Evolutionary conservation across 192 early-diverging fungal species (phyloP).

Genomic region (Chytriomyces confervae): DNA sequence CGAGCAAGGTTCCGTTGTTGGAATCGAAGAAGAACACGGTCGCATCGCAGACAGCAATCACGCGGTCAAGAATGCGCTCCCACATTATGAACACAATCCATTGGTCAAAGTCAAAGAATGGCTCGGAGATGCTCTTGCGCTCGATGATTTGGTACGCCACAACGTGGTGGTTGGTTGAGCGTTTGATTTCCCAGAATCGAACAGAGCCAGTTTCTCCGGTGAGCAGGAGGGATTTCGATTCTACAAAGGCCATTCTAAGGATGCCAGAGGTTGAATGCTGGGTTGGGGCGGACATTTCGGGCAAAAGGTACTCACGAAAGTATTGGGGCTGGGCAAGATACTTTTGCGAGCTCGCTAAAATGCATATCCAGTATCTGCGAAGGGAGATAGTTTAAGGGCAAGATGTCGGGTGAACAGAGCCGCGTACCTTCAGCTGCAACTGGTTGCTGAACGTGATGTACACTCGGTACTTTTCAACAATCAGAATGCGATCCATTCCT

Average conservation of each 20-base stretch:
- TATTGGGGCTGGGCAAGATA: conserved; percentile 41
- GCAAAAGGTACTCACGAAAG: conserved; percentile 37
- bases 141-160: conserved; percentile 33
- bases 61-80: conserved; percentile 27
- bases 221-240: conserved; percentile 11
- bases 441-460: conserved; percentile 53
- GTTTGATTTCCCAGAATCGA: conserved; percentile 35
- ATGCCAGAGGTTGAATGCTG: too few relatives aligned
- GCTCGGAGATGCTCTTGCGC: conserved; percentile 6
- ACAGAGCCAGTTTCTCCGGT: conserved; percentile 30
- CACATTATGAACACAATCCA: conserved; percentile 47
- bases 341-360: conserved; percentile 44
- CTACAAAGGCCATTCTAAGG: conserved; percentile 33
- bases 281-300: neutral
- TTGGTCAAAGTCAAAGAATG: conserved; percentile 37
- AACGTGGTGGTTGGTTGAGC: conserved; percentile 33
- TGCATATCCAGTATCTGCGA: conserved; percentile 48
- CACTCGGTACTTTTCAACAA: conserved; percentile 46
- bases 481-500: conserved; percentile 44
- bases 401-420: neutral
- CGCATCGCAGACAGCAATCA: conserved; percentile 45
- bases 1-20: conserved; percentile 37
- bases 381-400: conserved; percentile 22
- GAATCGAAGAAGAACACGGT: conserved; percentile 42
- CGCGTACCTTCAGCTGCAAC: conserved; percentile 47